A percentile compares a stretch with the other conserved stretches of the same genome.
Conservation (phyloP, 169 alveolate species). For the Cystoisospora suis region DNA sequence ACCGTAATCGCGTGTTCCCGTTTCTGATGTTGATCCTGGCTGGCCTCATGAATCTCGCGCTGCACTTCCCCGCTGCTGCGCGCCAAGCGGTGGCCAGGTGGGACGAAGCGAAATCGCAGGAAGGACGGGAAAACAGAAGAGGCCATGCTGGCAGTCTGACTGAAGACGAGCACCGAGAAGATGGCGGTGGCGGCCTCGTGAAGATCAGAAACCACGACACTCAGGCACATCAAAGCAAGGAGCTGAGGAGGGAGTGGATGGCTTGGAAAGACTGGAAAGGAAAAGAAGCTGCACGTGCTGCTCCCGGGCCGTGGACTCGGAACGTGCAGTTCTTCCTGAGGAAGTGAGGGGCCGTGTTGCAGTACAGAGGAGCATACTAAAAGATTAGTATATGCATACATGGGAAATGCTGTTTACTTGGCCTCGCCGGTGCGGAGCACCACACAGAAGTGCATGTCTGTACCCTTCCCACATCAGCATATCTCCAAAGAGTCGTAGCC, state of each 20-base stretch:
- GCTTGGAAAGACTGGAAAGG: neutral
- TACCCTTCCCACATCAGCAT: no score
- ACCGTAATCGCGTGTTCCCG: neutral
- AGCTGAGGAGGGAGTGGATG: neutral
- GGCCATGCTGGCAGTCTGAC: neutral
- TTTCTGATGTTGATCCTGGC: constrained; percentile 3
- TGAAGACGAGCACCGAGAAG: neutral
- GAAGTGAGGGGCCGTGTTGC: neutral
- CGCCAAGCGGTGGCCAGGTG: neutral
- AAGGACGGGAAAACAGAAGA: neutral
- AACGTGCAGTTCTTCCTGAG: neutral
- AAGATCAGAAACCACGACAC: neutral
- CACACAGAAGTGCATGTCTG: no score
- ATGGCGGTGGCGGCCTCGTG: neutral
- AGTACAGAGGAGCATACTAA: no score
- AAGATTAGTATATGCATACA: no score
- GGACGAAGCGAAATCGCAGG: neutral
- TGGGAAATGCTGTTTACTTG: no score
- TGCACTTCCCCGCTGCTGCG: neutral
- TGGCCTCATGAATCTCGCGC: constrained; percentile 1
- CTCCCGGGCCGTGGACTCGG: neutral
- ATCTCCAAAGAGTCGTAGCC: no score
- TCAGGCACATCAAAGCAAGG: neutral
- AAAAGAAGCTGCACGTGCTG: neutral
- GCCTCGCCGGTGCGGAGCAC: no score